phyloP scores from a whole-genome alignment of 305 asterid genomes.

The Lippia alba region DNA sequence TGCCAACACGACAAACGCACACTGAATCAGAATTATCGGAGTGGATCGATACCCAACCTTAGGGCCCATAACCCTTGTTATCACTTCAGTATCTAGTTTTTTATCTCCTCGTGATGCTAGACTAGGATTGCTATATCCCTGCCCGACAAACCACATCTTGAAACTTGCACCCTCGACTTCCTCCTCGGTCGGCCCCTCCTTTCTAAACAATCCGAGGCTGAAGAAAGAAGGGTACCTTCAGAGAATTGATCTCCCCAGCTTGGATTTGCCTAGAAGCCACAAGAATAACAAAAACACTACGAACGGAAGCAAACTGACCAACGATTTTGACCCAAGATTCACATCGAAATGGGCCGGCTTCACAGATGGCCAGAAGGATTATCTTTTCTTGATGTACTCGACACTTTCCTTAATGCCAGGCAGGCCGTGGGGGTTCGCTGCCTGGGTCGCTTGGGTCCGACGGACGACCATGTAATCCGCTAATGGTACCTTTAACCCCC shows the following conservation, averaged over 20 bases:
- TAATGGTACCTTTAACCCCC: constrained; percentile 87
- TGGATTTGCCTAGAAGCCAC: constrained; percentile 52
- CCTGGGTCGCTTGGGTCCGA: constrained; percentile 63
- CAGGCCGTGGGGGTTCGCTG: constrained; percentile 72
- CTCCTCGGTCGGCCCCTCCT: constrained; percentile 89
- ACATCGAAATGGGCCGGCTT: constrained; percentile 90
- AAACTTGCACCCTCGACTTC: constrained; percentile 78
- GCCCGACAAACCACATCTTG: constrained; percentile 94
- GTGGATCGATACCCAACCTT: constrained; percentile 90
- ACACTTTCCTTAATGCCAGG: constrained; percentile 66
- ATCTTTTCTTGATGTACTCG: constrained; percentile 55
- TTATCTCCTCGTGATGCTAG: constrained; percentile 47
- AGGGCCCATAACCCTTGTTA: constrained; percentile 88
- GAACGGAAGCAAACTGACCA: constrained; percentile 56
- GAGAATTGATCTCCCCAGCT: constrained; percentile 78
- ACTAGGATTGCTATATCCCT: constrained; percentile 63
- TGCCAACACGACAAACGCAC: constrained; percentile 65
- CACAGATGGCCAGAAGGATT: constrained; percentile 73
- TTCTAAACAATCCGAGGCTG: constrained; percentile 72
- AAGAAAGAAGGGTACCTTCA: constrained; percentile 69
- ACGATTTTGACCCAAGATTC: constrained; percentile 64
- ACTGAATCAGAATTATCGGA: constrained; percentile 76
- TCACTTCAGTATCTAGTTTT: constrained; percentile 71
- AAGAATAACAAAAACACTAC: constrained; percentile 62
- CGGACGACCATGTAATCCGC: constrained; percentile 82